Evolutionary conservation across 1,139 yeast genomes (phyloP).

Genomic region (Saccharomycopsis phalli): DNA sequence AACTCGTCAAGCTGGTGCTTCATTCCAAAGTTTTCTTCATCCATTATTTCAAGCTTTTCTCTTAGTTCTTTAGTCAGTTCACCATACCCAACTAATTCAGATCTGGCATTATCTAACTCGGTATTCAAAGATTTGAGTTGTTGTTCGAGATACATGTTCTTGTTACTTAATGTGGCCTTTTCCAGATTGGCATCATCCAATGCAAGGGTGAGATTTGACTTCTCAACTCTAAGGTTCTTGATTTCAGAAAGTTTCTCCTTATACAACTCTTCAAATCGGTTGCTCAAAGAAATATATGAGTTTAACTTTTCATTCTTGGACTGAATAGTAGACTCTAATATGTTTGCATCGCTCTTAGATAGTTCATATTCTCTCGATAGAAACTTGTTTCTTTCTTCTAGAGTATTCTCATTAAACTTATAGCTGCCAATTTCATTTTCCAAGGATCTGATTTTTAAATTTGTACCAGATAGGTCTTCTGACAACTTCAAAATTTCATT

Average conservation of each 20-base stretch:
- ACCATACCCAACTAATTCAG: slow-evolving; percentile 35
- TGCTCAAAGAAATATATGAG: slow-evolving; percentile 21
- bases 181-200: slow-evolving; percentile 37
- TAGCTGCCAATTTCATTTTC: slow-evolving; percentile 25
- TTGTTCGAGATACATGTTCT: slow-evolving; percentile 27
- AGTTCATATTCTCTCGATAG: slow-evolving; percentile 25
- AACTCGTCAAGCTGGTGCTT: slow-evolving; percentile 14
- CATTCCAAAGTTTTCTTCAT: slow-evolving; percentile 21
- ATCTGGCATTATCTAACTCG: slow-evolving; percentile 44
- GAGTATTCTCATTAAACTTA: slow-evolving; percentile 24
- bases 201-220: slow-evolving; percentile 37
- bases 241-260: slow-evolving; percentile 34
- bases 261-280: slow-evolving; percentile 27
- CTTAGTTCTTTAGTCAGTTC: slow-evolving; percentile 66
- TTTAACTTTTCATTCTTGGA: slow-evolving; percentile 20
- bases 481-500: slow-evolving; percentile 27
- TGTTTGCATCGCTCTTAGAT: slow-evolving; percentile 23
- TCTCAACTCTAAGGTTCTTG: slow-evolving; percentile 56
- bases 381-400: slow-evolving; percentile 24
- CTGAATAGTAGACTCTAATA: slow-evolving; percentile 17
- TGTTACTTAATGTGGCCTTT: slow-evolving; percentile 31
- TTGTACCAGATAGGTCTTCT: slow-evolving; percentile 22
- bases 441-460: slow-evolving; percentile 24
- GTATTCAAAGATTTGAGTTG: slow-evolving; percentile 25
- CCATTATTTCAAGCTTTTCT: slow-evolving; percentile 24